Conservation (phyloP, 192 early-diverging fungal species). For the Tieghemiomyces parasiticus region DNA sequence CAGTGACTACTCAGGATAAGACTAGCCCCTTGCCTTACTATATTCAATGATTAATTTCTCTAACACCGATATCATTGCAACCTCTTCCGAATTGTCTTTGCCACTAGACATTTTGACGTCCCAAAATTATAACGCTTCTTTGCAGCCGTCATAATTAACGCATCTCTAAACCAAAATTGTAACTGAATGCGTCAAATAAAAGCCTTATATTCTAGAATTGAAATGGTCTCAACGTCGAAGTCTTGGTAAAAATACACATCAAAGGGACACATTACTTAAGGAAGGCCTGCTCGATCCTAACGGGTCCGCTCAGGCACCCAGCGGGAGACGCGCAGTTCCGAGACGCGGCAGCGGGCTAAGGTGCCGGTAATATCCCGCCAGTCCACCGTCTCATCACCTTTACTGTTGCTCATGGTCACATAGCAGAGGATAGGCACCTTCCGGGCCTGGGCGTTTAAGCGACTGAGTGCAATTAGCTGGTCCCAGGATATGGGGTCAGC, state of each 20-base stretch:
- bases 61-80: too few species aligned
- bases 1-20: too few species aligned
- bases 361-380: not conserved
- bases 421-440: conserved; percentile 26
- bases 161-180: too few species aligned
- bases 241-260: not conserved
- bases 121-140: too few species aligned
- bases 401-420: conserved; percentile 12
- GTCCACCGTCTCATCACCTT: too few species aligned
- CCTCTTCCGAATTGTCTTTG: too few species aligned
- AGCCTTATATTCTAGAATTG: too few species aligned
- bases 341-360: not conserved
- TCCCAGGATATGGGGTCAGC: not conserved
- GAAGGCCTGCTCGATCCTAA: not conserved
- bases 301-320: not conserved
- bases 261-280: not conserved
- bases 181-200: too few species aligned
- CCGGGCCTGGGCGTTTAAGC: conserved; percentile 20
- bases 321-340: not conserved
- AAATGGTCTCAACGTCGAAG: not conserved
- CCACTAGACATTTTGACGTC: too few species aligned
- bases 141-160: too few species aligned
- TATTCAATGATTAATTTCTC: too few species aligned
- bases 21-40: too few species aligned
- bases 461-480: conserved; percentile 16